Evolutionary conservation across 305 asterid genomes (phyloP).

Genomic region (Euphrasia arctica): DNA sequence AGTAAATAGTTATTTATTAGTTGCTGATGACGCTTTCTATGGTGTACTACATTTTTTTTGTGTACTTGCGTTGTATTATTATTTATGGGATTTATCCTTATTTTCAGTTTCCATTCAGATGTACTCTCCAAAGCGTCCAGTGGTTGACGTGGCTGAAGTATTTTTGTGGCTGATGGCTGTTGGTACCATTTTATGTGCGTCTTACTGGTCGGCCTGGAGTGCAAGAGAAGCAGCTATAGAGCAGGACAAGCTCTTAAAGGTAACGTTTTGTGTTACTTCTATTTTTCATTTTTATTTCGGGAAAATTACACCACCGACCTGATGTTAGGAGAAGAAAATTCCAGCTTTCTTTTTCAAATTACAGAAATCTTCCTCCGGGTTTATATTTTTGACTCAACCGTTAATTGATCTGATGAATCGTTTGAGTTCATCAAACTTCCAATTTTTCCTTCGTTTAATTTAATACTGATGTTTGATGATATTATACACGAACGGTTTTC

Average conservation of each 20-base stretch:
- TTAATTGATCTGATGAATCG: no score
- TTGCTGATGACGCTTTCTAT: not conserved
- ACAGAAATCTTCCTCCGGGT: not conserved
- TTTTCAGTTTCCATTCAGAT: slow-evolving; percentile 81
- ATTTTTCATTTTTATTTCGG: not conserved
- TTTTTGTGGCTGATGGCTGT: slow-evolving; percentile 98
- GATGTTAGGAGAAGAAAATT: not conserved
- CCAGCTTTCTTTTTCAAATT: not conserved
- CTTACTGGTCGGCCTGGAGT: slow-evolving; percentile 98
- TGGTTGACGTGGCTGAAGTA: slow-evolving; percentile 95
- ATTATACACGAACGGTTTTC: no score
- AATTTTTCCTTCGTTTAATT: no score
- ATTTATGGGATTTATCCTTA: slow-evolving; percentile 26
- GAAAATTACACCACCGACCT: not conserved
- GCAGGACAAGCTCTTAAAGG: slow-evolving; percentile 86
- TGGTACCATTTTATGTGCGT: slow-evolving; percentile 82
- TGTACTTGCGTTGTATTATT: slow-evolving; percentile 3
- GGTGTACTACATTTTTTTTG: not conserved
- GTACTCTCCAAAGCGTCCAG: slow-evolving; percentile 89
- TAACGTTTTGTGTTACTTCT: slow-evolving; percentile 14
- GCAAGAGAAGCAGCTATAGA: slow-evolving; percentile 88
- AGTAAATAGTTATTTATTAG: not conserved
- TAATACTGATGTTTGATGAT: no score
- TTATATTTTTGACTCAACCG: not conserved
- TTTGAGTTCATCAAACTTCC: no score